A percentile compares a stretch with the other conserved stretches of the same genome.
Evolutionary conservation across 1,284 basidiomycete genomes (phyloP).

Genomic region (Leccinum pallidistipes): DNA sequence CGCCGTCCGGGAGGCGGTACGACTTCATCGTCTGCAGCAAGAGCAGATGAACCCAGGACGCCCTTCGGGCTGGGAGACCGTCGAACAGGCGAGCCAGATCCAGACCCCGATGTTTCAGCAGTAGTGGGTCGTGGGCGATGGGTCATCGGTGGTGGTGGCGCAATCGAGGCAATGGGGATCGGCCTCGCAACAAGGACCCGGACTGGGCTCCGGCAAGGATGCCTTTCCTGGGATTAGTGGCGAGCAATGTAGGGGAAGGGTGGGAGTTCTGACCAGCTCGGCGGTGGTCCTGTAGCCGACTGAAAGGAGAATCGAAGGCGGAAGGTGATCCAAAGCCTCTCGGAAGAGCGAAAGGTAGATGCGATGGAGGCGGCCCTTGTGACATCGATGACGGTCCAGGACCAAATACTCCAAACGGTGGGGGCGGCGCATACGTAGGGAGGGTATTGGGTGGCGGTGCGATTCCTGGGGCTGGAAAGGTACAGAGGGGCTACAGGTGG

Average conservation of each 20-base stretch:
- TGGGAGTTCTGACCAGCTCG: slow-evolving; percentile 38
- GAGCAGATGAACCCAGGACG: slow-evolving; percentile 71
- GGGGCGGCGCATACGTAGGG: slow-evolving; percentile 49
- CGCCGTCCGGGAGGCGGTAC: slow-evolving; percentile 51
- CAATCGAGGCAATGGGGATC: slow-evolving; percentile 36
- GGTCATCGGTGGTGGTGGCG: slow-evolving; percentile 37
- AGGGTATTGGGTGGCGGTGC: slow-evolving; percentile 44
- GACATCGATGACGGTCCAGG: slow-evolving; percentile 42
- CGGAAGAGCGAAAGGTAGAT: slow-evolving; percentile 55
- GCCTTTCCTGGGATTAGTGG: slow-evolving; percentile 37
- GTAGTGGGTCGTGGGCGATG: slow-evolving; percentile 47
- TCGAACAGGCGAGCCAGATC: slow-evolving; percentile 60
- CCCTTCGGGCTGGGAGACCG: slow-evolving; percentile 74
- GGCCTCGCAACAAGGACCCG: slow-evolving; percentile 63
- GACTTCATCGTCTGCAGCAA: slow-evolving; percentile 77
- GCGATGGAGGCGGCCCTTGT: slow-evolving; percentile 42
- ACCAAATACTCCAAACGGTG: slow-evolving; percentile 50
- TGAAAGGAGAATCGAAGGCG: slow-evolving; percentile 50
- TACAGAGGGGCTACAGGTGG: slow-evolving; percentile 48
- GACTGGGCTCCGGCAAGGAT: slow-evolving; percentile 41
- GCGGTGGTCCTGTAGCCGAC: slow-evolving; percentile 47
- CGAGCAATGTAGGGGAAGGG: slow-evolving; percentile 41
- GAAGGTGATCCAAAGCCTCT: slow-evolving; percentile 48
- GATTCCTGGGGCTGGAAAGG: slow-evolving; percentile 44
- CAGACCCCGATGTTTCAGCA: slow-evolving; percentile 48